Base-by-base conservation (phyloP, 805 yeast genomes). In the Starmera dryadoides region DNA sequence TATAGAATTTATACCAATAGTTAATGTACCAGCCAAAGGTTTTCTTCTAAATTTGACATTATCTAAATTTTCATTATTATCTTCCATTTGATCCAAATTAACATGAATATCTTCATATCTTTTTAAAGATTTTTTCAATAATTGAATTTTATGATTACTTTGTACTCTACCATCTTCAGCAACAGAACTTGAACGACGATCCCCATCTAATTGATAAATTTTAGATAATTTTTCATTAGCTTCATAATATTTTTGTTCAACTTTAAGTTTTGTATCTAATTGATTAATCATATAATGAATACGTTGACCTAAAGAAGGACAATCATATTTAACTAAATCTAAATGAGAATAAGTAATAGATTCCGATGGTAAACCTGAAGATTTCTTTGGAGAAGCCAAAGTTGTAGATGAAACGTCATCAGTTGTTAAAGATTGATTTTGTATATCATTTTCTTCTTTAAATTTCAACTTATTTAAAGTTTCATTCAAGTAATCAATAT, bases 221-320 rank as follows among this genome's bases (percentile, higher is more conserved):
- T 80, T 85, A 21, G 84, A 80, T 55, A 93, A 75, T 59, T 91
- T 93, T 46, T 86, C 94, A 49, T 88, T 88, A 6, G 97, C 98
- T 47, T 81, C 91, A 52, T 81, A 80, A 62, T 91, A 93, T 62
- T 93, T 95, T 50, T 86, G 79, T 59, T 93, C 99, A 30, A 91
- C 95, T 55, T 91, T 93, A 34, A 91, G 71, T 62, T 93, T 93
- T 60, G 91, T 88, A 57, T 89, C 96, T 43, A 93, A 70, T 60
- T 88, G 95, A 63, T 89, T 97, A 40, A 91, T 73, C 98, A 93
- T 89, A 52, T 86, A 81, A 62, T 87, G 96, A 54, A 93, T 93
- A 46, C 93, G 77, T 52, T 93, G 96, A 10, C 97, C 96, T 49
- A 93, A 66, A 0, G 95, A 86, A 1, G 97, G 96, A 50, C 96